Conservation (phyloP, 2,329 filamentous ascomycete species). For the Sclerotiophoma versabilis region DNA sequence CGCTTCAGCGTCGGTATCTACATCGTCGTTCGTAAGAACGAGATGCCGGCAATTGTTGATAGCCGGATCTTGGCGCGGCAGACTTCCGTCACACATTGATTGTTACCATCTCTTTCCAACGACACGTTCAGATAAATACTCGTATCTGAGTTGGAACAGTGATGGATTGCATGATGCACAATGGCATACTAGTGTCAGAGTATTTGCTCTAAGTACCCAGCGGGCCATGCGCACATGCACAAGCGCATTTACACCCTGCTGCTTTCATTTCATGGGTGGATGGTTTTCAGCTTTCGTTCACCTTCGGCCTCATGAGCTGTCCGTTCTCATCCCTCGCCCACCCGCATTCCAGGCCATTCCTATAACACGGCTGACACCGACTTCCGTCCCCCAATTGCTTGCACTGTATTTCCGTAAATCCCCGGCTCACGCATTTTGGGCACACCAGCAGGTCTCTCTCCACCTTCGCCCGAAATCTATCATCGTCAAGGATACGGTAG, state of each 20-base stretch:
- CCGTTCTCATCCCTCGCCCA: conserved; percentile 14
- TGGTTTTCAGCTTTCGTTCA: neutral
- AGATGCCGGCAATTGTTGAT: conserved; percentile 3
- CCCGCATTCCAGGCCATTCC: conserved; percentile 13
- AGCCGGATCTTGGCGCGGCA: conserved; percentile 1
- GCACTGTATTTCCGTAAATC: conserved; percentile 19
- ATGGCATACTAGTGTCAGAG: no score
- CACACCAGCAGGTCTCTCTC: conserved; percentile 22
- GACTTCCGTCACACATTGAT: no score
- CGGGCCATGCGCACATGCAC: no score
- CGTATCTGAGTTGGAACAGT: neutral
- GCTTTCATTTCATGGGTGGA: no score
- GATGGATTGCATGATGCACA: no score
- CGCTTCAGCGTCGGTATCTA: conserved; percentile 8
- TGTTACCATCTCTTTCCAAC: no score
- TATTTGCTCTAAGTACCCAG: no score
- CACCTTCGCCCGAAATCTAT: conserved; percentile 24
- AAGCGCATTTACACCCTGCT: neutral
- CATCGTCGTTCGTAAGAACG: conserved; percentile 19
- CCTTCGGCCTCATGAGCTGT: conserved; percentile 2
- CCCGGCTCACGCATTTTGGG: conserved; percentile 17
- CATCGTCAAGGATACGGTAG: conserved; percentile 36
- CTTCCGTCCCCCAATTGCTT: conserved; percentile 25
- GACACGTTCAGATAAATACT: no score
- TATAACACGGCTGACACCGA: conserved; percentile 23